Percentiles rank a stretch among this genome's conserved stretches.
Conservation (phyloP, 1,139 yeast genomes). For the Sugiyamaella castrensis region DNA sequence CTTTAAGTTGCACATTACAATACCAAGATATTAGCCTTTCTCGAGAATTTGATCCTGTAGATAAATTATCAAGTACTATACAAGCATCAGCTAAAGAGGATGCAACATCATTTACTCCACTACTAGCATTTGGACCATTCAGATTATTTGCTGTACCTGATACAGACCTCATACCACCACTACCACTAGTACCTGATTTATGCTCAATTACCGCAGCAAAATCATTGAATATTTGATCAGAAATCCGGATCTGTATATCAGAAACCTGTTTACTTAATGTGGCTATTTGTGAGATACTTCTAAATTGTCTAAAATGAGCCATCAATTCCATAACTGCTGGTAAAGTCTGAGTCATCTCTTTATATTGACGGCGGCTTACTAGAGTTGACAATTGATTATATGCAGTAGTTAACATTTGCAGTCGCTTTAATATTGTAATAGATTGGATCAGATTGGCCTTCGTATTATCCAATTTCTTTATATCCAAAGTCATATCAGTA, state of each 20-base stretch:
- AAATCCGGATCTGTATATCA: slow-evolving; percentile 60
- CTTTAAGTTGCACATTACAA: slow-evolving; percentile 65
- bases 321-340: slow-evolving; percentile 78
- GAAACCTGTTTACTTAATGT: slow-evolving; percentile 60
- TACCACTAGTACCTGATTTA: slow-evolving; percentile 11
- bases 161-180: slow-evolving; percentile 13
- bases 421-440: slow-evolving; percentile 80
- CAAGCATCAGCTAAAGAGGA: slow-evolving; percentile 59
- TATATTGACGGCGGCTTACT: slow-evolving; percentile 52
- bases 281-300: slow-evolving; percentile 81
- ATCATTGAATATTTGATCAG: slow-evolving; percentile 72
- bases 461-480: slow-evolving; percentile 73
- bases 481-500: slow-evolving; percentile 67
- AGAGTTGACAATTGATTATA: slow-evolving; percentile 59
- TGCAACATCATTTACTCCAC: slow-evolving; percentile 11
- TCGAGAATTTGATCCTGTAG: slow-evolving; percentile 47
- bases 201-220: slow-evolving; percentile 52
- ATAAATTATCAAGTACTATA: slow-evolving; percentile 64
- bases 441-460: slow-evolving; percentile 79
- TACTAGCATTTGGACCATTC: slow-evolving; percentile 20
- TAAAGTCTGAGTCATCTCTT: slow-evolving; percentile 62
- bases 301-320: slow-evolving; percentile 73
- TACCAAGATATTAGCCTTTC: slow-evolving; percentile 72
- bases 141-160: neutral
- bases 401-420: slow-evolving; percentile 83